These are phyloP conservation scores for Salix koriyanagi DNA, from an alignment of 345 rosid genomes.

Conservation along the genomic window DNA sequence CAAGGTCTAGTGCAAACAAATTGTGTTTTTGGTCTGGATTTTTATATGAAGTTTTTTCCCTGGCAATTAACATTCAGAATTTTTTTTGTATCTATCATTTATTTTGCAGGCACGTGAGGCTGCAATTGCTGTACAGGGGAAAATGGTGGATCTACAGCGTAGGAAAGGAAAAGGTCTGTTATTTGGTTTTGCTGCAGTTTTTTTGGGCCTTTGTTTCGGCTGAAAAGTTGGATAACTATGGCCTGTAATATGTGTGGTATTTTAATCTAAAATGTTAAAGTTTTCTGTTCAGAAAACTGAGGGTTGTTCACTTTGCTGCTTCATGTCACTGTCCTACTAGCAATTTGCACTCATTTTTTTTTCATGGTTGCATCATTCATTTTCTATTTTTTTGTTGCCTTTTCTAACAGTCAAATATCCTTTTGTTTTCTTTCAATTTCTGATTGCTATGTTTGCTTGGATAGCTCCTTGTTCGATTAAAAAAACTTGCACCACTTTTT, in stretches of 20 bases:
- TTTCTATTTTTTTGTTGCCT: too few species aligned
- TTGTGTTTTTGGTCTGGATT: conserved; percentile 9
- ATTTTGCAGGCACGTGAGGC: conserved; percentile 86
- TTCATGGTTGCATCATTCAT: not conserved
- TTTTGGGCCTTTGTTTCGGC: not conserved
- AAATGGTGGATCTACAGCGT: conserved; percentile 88
- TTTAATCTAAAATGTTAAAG: too few species aligned
- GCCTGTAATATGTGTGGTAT: not conserved
- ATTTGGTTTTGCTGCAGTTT: not conserved
- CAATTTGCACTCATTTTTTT: not conserved
- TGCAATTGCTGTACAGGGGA: conserved; percentile 78
- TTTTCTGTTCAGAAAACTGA: not conserved
- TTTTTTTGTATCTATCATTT: not conserved
- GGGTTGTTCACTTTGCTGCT: not conserved
- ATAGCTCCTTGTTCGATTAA: not conserved
- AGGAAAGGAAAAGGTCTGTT: conserved; percentile 83
- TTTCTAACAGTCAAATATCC: not conserved
- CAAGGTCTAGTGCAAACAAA: conserved; percentile 49
- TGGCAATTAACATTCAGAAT: not conserved
- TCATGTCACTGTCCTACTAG: not conserved
- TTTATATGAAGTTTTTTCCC: not conserved
- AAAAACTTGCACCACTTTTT: not conserved
- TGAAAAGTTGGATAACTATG: not conserved
- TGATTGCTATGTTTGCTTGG: not conserved
- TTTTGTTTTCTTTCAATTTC: not conserved